These are phyloP conservation scores for Mycogone perniciosa DNA, from an alignment of 2,329 filamentous ascomycete genomes.

Conservation along the genomic window DNA sequence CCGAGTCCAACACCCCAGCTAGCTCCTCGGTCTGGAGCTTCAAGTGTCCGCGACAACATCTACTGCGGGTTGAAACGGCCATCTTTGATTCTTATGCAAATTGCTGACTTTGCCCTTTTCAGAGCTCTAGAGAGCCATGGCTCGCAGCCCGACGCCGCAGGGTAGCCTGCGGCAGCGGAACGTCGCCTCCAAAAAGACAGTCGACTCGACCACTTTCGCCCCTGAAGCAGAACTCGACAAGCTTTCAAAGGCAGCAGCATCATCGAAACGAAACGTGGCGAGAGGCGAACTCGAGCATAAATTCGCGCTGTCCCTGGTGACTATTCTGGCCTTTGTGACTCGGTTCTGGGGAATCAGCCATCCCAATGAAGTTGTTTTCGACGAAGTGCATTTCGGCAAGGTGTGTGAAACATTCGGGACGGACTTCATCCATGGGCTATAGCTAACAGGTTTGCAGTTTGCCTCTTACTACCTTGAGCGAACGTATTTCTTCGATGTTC, in stretches of 20 bases:
- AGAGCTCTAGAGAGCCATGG: conserved; percentile 33
- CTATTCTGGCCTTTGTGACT: conserved; percentile 77
- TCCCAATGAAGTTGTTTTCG: conserved; percentile 94
- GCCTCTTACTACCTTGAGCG: conserved; percentile 83
- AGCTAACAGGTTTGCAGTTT: conserved; percentile 41
- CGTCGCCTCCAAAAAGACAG: conserved; percentile 42
- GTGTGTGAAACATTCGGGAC: conserved; percentile 42
- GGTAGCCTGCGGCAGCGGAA: conserved; percentile 55
- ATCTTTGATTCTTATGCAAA: background rate
- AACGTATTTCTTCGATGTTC: conserved; percentile 99
- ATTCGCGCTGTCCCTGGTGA: conserved; percentile 70
- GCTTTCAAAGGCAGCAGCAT: conserved; percentile 34
- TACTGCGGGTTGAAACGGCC: background rate
- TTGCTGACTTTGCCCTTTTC: conserved; percentile 16
- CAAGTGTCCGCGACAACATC: background rate
- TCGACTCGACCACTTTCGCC: conserved; percentile 32
- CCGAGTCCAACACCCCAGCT: background rate
- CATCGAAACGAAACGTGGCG: conserved; percentile 24
- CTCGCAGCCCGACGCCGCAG: conserved; percentile 45
- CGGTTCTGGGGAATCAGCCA: conserved; percentile 95
- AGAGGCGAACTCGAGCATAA: conserved; percentile 77
- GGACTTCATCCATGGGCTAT: background rate
- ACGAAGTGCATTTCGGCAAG: conserved; percentile 99
- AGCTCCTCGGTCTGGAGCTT: background rate
- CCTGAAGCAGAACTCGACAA: conserved; percentile 46